A percentile compares a stretch with the other conserved stretches of the same genome.
Evolutionary conservation across 176 grass and related monocot genomes (phyloP).

Genomic region (Tuctoria greenei): DNA sequence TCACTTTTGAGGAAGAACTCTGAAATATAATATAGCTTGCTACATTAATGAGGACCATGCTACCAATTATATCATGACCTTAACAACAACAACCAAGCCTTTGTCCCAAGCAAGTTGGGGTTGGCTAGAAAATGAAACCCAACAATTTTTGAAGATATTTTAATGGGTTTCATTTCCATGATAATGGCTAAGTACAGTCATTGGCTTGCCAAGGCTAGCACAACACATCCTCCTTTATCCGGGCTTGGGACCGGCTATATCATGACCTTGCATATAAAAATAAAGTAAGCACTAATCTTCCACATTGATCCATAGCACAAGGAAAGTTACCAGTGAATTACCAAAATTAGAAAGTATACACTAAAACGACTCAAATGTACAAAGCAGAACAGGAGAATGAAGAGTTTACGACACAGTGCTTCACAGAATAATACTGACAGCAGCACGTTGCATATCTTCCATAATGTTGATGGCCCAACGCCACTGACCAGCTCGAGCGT

Average conservation of each 20-base stretch:
- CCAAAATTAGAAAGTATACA: neutral
- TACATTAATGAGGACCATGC: neutral
- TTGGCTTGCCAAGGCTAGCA: too few species aligned
- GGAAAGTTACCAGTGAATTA: neutral
- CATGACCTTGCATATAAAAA: neutral
- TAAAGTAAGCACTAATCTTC: neutral
- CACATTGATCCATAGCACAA: neutral
- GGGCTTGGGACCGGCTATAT: too few species aligned
- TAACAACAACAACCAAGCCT: too few species aligned
- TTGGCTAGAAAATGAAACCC: too few species aligned
- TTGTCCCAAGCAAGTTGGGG: too few species aligned
- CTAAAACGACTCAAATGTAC: neutral
- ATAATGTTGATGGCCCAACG: slow-evolving; percentile 93
- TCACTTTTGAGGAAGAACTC: slow-evolving; percentile 12
- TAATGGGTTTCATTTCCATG: too few species aligned
- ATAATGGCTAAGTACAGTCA: too few species aligned
- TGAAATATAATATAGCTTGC: neutral
- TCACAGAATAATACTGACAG: slow-evolving; percentile 62
- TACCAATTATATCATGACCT: neutral
- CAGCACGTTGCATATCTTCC: slow-evolving; percentile 94
- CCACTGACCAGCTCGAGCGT: slow-evolving; percentile 92
- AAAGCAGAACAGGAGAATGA: neutral
- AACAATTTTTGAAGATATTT: too few species aligned
- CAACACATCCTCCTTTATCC: too few species aligned
- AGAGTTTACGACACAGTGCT: neutral